phyloP scores from a whole-genome alignment of 106 monocot species.

The Dioscorea alata region DNA sequence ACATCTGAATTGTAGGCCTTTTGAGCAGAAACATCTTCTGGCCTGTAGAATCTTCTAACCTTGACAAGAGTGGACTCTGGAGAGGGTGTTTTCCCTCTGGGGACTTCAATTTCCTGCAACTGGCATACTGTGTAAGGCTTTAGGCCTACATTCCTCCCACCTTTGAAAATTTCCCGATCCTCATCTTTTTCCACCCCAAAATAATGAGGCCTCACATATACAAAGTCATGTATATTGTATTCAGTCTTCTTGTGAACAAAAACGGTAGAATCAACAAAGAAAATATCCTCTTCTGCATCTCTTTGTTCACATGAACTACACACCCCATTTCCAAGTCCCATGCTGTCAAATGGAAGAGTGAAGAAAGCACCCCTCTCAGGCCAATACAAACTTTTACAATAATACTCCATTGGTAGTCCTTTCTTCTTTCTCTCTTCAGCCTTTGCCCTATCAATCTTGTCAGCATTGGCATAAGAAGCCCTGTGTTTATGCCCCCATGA shows the following conservation, averaged over 20 bases:
- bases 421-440: conserved; percentile 89
- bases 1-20: conserved; percentile 87
- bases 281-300: conserved; percentile 30
- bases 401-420: conserved; percentile 66
- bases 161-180: conserved; percentile 65
- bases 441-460: conserved; percentile 47
- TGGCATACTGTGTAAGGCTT: conserved; percentile 79
- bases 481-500: conserved; percentile 77
- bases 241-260: conserved; percentile 59
- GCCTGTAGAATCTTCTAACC: conserved; percentile 87
- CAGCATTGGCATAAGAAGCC: conserved; percentile 48
- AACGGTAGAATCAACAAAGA: conserved; percentile 32
- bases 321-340: conserved; percentile 77
- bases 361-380: conserved; percentile 88
- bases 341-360: conserved; percentile 38
- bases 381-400: conserved; percentile 85
- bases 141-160: conserved; percentile 83
- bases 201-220: conserved; percentile 62
- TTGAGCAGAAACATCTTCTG: conserved; percentile 76
- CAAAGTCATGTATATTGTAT: conserved; percentile 67
- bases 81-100: conserved; percentile 28
- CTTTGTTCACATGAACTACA: conserved; percentile 68
- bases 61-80: conserved; percentile 45
- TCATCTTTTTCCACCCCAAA: conserved; percentile 44
- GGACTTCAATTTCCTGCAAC: conserved; percentile 41